Percentiles rank a stretch among this genome's conserved stretches.
These are phyloP conservation scores for Pleurotus ostreatus DNA, from an alignment of 768 basidiomycete species.

Conservation along the genomic window DNA sequence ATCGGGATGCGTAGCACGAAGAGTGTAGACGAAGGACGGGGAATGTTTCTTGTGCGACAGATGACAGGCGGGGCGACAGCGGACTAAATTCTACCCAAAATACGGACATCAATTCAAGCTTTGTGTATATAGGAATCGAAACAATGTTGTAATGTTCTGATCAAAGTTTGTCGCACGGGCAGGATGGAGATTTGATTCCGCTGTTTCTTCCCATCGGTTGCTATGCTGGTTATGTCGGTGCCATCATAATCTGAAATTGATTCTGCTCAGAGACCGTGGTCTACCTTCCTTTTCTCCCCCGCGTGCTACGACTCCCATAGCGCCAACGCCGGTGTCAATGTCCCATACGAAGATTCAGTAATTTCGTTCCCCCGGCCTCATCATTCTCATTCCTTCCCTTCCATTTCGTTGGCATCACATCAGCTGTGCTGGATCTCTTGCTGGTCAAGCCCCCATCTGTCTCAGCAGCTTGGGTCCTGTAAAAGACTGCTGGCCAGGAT, in stretches of 20 bases:
- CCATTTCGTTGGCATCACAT: not conserved
- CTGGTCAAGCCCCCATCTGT: conserved; percentile 1
- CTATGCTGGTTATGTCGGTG: too few relatives aligned
- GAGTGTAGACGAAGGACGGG: conserved; percentile 66
- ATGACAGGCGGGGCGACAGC: conserved; percentile 52
- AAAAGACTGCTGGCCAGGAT: conserved; percentile 1
- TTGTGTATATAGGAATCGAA: too few relatives aligned
- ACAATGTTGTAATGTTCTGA: too few relatives aligned
- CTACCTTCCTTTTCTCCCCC: not conserved
- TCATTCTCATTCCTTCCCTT: not conserved
- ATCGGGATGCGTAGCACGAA: conserved; percentile 62
- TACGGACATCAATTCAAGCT: too few relatives aligned
- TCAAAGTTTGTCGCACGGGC: too few relatives aligned
- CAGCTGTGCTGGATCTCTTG: conserved; percentile 1
- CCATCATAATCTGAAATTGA: too few relatives aligned
- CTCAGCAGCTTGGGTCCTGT: not conserved
- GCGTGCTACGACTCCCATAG: not conserved
- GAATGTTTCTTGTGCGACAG: conserved; percentile 75
- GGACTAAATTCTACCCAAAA: too few relatives aligned
- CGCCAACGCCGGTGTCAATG: not conserved
- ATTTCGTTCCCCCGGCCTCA: not conserved
- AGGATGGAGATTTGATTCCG: too few relatives aligned
- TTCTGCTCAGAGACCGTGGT: not conserved
- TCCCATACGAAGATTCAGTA: not conserved
- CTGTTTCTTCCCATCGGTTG: too few relatives aligned